Evolutionary conservation across 345 rosid genomes (phyloP), one percentile per base, ranked within the genome.

Genomic region (Aegle marmelos): DNA sequence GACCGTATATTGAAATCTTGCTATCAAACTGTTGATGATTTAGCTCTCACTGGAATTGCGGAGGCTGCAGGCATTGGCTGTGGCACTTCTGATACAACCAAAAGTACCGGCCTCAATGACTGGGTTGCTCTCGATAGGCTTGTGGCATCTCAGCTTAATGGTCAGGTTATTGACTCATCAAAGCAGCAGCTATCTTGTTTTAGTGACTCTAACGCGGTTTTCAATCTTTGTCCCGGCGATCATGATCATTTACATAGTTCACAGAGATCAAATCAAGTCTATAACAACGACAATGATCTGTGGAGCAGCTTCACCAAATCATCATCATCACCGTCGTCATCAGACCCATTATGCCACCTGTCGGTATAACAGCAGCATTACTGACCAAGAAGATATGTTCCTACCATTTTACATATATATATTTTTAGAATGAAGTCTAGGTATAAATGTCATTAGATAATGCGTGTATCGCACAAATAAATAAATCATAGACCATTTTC

Each of bases 81-180:
- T 3, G n/a, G 57, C 22, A 1, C 22, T 22, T 53, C 22, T 5
- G 57, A 53, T 53, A 53, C 50, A n/a, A 27, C 68, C 71, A 79
- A 79, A 63, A 1, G 5, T 45, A 53, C 83, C 28, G 85, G 77
- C 33, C 61, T 86, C 5, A 91, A 82, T 68, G 93, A 89, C 73
- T 96, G 98, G 99, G 93, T 88, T 34, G 81, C 92, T 9, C 83
- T 94, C 14, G 99, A 96, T 76, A 89, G 93, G 70, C 88, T 96
- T 0, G 98, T 94, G 66, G 99, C 99, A 14, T 94, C 95, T 25
- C 99, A 94, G 73, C 92, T 96, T n/a, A 93, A 96, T 77, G 97
- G 94, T 72, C 85, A 82, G 33, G 80, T 30, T 27, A 85, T 2
- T 6, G 87, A 89, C 79, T 81, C 89, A 24, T 68, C 88, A 28